Percentiles rank a stretch among this genome's conserved stretches.
phyloP scores from a whole-genome alignment of 2,329 filamentous ascomycete genomes.

The Curvularia sp. region DNA sequence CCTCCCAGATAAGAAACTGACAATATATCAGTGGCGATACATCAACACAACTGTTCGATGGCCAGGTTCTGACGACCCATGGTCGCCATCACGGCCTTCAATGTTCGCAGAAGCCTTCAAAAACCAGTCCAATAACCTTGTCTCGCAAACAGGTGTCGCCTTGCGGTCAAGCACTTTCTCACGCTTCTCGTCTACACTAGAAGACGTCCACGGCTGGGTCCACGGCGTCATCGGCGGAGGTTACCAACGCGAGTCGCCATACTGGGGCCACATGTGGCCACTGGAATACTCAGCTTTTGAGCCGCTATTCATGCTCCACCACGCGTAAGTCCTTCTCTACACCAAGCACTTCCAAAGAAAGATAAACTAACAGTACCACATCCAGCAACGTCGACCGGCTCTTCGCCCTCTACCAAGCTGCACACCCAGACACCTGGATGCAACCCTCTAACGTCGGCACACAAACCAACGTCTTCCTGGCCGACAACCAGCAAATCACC shows the following conservation, averaged over 20 bases:
- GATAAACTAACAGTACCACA: no score
- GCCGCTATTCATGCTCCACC: constrained; percentile 61
- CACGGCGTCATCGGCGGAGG: constrained; percentile 56
- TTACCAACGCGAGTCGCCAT: constrained; percentile 14
- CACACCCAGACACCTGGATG: constrained; percentile 73
- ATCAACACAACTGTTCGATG: constrained; percentile 42
- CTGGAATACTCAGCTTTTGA: constrained; percentile 77
- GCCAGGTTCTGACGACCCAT: constrained; percentile 30
- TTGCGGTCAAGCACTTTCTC: constrained; percentile 20
- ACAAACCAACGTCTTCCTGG: constrained; percentile 49
- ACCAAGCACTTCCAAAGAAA: background rate
- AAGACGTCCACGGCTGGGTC: constrained; percentile 39
- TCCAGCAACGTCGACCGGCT: constrained; percentile 46
- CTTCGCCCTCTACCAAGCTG: constrained; percentile 77
- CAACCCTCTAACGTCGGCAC: constrained; percentile 51
- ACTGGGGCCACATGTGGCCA: constrained; percentile 72
- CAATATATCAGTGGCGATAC: constrained; percentile 27
- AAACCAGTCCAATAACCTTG: constrained; percentile 45
- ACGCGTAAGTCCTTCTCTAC: constrained; percentile 45
- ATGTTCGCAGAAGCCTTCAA: constrained; percentile 23
- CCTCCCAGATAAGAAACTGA: background rate
- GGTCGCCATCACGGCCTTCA: constrained; percentile 27
- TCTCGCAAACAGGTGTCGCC: constrained; percentile 27
- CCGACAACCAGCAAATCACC: constrained; percentile 52
- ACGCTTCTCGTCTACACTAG: constrained; percentile 46